Evolutionary conservation across 768 basidiomycete species (phyloP), one percentile per base, ranked within the genome.

Genomic region (Lactifluus hygrophoroides): DNA sequence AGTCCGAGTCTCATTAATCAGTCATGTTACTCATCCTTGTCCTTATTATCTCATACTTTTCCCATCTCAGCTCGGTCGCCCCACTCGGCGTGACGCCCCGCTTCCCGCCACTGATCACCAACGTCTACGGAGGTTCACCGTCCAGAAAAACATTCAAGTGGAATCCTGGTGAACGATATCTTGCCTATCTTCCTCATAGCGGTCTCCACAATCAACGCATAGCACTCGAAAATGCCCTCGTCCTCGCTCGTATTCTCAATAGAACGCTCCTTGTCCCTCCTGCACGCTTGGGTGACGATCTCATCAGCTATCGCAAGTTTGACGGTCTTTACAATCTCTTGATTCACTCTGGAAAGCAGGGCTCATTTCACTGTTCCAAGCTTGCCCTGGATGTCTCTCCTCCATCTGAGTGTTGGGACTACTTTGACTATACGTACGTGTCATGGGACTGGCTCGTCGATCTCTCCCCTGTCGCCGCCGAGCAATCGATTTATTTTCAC

Each of bases 161-260:
- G 48, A 43, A 51, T 16, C 51, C 57, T 13, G 73, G 69, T 19
- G 75, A 75, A 60, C 73, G 68, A 52, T 92, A 79, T 69, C 70
- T 93, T 19, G 76, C 87, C 19, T 92, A 89, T 69, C 75, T 92
- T 19, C 89, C 90, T 13, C 89, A 92, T 68, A 88, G 86, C 61
- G 87, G 88, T 3, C 86, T 88, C 63, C 88, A 92, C 70, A 92
- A 90, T 69, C 88, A 92, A 71, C 84, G 89, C 34, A 90, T 93
- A 63, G 84, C 88, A 17, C 78, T 93, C 60, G 88, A 92, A 72
- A 93, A 93, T 65, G 90, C 88, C 3, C 77, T 91, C 19, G 74
- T 84, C n/a, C 78, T 92, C 51, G 77, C 89, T 1, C 74, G 71
- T 58, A 68, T 86, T 30, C 78, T 90, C 58, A 84, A 86, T 71